Percentiles rank a stretch among this genome's conserved stretches.
phyloP scores from a whole-genome alignment of 1,284 basidiomycete genomes.

The Coniophora puteana region DNA sequence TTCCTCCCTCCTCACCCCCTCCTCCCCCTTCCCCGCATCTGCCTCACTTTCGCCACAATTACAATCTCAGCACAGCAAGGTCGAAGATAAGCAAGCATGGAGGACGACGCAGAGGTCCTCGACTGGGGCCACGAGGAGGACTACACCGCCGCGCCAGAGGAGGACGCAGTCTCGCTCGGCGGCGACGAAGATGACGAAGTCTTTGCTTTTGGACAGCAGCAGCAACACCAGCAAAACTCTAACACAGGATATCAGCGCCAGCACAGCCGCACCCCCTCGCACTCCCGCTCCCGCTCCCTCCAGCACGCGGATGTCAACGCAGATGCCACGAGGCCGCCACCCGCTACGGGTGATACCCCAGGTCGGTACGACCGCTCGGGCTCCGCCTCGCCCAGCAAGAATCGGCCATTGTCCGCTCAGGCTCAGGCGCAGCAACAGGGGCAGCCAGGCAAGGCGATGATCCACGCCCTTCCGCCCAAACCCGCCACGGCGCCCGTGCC shows the following conservation, averaged over 20 bases:
- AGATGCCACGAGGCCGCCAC: too few relatives aligned
- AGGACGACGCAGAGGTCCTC: conserved; percentile 62
- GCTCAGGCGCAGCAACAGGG: too few relatives aligned
- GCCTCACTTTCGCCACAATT: conserved; percentile 4
- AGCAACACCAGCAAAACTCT: conserved; percentile 23
- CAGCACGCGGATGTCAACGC: too few relatives aligned
- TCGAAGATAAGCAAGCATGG: too few relatives aligned
- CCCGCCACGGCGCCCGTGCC: conserved; percentile 53
- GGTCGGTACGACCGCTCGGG: too few relatives aligned
- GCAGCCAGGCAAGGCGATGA: too few relatives aligned
- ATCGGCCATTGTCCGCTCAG: too few relatives aligned
- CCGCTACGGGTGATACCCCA: too few relatives aligned
- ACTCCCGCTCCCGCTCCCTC: too few relatives aligned
- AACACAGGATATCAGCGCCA: conserved; percentile 3
- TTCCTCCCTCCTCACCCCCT: conserved; percentile 2
- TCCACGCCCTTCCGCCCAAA: conserved; percentile 74
- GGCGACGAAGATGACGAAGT: conserved; percentile 64
- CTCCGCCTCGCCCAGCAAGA: too few relatives aligned
- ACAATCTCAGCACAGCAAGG: too few relatives aligned
- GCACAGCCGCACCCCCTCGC: not conserved
- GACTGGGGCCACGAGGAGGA: conserved; percentile 78
- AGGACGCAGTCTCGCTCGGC: conserved; percentile 68
- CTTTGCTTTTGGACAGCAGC: conserved; percentile 31
- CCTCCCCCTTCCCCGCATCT: too few relatives aligned
- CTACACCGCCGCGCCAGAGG: conserved; percentile 45